These are phyloP conservation scores for Cryptosporidium muris DNA, from an alignment of 169 alveolate genomes.

Conservation along the genomic window DNA sequence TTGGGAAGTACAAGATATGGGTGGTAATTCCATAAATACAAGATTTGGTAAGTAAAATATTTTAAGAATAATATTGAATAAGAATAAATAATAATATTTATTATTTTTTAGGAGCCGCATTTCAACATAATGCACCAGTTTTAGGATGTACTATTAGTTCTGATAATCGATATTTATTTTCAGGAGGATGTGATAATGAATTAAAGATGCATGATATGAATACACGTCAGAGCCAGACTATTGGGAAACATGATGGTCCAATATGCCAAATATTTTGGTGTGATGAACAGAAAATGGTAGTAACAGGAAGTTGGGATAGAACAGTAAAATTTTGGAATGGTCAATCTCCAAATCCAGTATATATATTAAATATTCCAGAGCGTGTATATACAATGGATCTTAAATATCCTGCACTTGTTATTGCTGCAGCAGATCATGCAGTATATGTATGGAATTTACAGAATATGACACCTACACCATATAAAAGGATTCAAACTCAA, in stretches of 20 bases:
- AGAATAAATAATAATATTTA: not conserved
- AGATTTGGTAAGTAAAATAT: constrained; percentile 56
- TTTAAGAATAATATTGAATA: not conserved
- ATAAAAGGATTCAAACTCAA: constrained; percentile 79
- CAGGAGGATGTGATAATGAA: constrained; percentile 80
- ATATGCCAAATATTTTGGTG: constrained; percentile 74
- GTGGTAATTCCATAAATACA: constrained; percentile 64
- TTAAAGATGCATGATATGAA: constrained; percentile 60
- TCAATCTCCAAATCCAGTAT: constrained; percentile 68
- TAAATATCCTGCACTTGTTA: constrained; percentile 76
- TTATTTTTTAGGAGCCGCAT: constrained; percentile 30
- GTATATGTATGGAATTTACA: constrained; percentile 74
- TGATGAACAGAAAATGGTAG: constrained; percentile 78
- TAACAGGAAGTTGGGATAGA: constrained; percentile 79
- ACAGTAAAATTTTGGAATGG: constrained; percentile 72
- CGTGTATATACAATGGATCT: constrained; percentile 78
- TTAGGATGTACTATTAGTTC: constrained; percentile 74
- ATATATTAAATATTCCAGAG: constrained; percentile 64
- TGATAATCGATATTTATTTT: constrained; percentile 75
- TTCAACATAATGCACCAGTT: constrained; percentile 78
- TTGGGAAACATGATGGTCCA: constrained; percentile 73
- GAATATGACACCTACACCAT: constrained; percentile 76
- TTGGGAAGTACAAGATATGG: constrained; percentile 74
- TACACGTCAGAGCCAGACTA: constrained; percentile 66
- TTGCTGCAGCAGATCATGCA: constrained; percentile 76